These are phyloP conservation scores for Nigrospora oryzae DNA, from an alignment of 2,329 filamentous ascomycete species.

Conservation along the genomic window DNA sequence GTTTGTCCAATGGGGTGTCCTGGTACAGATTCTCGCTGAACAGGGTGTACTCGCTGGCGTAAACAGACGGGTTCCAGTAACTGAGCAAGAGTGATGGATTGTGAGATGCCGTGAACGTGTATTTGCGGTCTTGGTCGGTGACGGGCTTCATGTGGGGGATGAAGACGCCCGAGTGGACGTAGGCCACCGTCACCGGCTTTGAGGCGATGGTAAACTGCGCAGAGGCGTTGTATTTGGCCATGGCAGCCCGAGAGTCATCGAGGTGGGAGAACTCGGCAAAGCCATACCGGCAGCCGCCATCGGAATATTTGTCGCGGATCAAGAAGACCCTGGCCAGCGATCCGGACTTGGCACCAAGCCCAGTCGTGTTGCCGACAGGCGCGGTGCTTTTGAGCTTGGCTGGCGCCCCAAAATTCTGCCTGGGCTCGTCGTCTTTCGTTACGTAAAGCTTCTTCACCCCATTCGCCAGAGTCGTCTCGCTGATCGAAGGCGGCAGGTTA, in stretches of 20 bases:
- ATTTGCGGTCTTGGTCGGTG: constrained; percentile 46
- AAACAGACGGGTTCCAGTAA: constrained; percentile 71
- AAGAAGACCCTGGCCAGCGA: constrained; percentile 72
- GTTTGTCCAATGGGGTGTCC: constrained; percentile 27
- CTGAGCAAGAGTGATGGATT: constrained; percentile 60
- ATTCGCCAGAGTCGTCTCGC: constrained; percentile 62
- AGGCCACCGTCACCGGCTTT: constrained; percentile 60
- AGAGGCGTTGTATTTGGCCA: constrained; percentile 62
- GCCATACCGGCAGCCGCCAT: constrained; percentile 72
- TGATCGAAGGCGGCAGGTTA: constrained; percentile 60
- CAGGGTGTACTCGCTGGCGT: constrained; percentile 56
- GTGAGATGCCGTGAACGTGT: constrained; percentile 62
- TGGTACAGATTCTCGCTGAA: constrained; percentile 39
- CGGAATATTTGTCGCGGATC: constrained; percentile 61
- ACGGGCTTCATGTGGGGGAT: constrained; percentile 58
- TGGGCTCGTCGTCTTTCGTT: constrained; percentile 42
- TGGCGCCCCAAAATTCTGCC: constrained; percentile 32
- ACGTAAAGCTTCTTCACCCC: constrained; percentile 67
- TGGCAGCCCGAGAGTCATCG: constrained; percentile 66
- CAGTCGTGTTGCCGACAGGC: constrained; percentile 43
- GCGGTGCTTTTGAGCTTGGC: constrained; percentile 53
- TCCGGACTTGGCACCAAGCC: constrained; percentile 62
- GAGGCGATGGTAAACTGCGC: constrained; percentile 73
- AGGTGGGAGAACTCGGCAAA: constrained; percentile 77
- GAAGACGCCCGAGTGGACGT: constrained; percentile 80